Evolutionary conservation across 1,284 basidiomycete species (phyloP).

Genomic region (Baeospora myosura): DNA sequence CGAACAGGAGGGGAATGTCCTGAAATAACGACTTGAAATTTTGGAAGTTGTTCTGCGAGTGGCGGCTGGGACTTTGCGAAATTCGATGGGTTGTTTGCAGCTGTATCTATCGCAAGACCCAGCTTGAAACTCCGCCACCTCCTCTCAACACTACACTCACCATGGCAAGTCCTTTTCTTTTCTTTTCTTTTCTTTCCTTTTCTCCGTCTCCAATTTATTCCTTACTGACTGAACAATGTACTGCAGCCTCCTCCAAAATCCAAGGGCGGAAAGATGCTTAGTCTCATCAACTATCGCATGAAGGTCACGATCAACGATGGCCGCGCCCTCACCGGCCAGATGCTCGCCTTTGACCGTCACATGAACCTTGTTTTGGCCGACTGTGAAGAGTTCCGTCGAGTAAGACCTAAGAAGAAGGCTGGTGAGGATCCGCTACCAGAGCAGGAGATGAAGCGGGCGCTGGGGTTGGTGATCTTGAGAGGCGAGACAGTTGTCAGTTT

Average conservation of each 20-base stretch:
- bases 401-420: conserved; percentile 80
- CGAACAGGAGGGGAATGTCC: too few relatives aligned
- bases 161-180: too few relatives aligned
- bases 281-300: conserved; percentile 95
- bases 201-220: too few relatives aligned
- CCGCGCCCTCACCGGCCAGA: conserved; percentile 91
- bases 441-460: conserved; percentile 93
- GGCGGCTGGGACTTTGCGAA: too few relatives aligned
- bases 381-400: conserved; percentile 90
- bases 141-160: too few relatives aligned
- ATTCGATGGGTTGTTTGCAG: too few relatives aligned
- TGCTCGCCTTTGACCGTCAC: conserved; percentile 99
- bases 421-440: conserved; percentile 75
- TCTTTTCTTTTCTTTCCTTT: too few relatives aligned
- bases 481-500: conserved; percentile 96
- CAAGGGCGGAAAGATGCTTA: conserved; percentile 96
- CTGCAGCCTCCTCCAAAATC: conserved; percentile 84
- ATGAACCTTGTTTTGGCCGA: conserved; percentile 99
- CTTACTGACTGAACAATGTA: neutral
- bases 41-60: too few relatives aligned
- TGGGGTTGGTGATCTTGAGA: conserved; percentile 92
- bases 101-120: too few relatives aligned
- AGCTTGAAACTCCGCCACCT: too few relatives aligned
- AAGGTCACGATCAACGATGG: conserved; percentile 98
- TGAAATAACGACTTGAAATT: too few relatives aligned